phyloP scores from a whole-genome alignment of 768 basidiomycete genomes.

The Leccinum uliginosum region DNA sequence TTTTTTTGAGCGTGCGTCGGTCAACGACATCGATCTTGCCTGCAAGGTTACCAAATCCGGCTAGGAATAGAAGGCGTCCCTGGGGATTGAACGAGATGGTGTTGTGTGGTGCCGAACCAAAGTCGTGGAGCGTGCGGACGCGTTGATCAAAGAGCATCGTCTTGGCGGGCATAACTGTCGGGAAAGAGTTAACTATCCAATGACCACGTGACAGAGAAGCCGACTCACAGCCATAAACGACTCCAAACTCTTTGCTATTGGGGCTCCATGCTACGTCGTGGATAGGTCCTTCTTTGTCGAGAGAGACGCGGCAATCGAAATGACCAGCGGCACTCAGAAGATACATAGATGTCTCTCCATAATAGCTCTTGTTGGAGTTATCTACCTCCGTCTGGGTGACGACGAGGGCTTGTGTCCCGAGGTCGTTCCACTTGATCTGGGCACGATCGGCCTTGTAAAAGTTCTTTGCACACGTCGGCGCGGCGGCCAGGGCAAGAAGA shows the following conservation, averaged over 20 bases:
- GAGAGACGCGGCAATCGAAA: constrained; percentile 82
- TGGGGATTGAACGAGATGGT: constrained; percentile 95
- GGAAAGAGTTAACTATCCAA: neutral
- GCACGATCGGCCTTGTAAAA: constrained; percentile 96
- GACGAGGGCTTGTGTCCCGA: constrained; percentile 88
- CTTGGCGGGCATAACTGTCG: constrained; percentile 90
- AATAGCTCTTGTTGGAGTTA: constrained; percentile 95
- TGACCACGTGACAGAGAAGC: neutral
- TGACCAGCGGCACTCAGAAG: constrained; percentile 88
- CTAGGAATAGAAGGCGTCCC: constrained; percentile 80
- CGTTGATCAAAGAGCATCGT: constrained; percentile 89
- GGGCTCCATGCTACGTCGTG: constrained; percentile 97
- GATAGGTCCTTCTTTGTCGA: constrained; percentile 96
- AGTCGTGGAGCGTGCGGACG: constrained; percentile 83
- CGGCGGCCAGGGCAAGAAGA: constrained; percentile 51
- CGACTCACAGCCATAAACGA: constrained; percentile 91
- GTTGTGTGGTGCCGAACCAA: constrained; percentile 86
- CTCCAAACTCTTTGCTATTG: constrained; percentile 93
- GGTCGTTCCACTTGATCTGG: constrained; percentile 92
- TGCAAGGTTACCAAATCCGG: constrained; percentile 95
- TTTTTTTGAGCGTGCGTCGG: constrained; percentile 77
- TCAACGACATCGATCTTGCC: constrained; percentile 93
- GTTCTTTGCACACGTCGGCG: constrained; percentile 83
- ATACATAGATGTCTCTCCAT: constrained; percentile 95
- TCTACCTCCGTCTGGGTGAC: constrained; percentile 97